phyloP scores from a whole-genome alignment of 371 early-diverging fungal genomes.

The Zychaea mexicana region DNA sequence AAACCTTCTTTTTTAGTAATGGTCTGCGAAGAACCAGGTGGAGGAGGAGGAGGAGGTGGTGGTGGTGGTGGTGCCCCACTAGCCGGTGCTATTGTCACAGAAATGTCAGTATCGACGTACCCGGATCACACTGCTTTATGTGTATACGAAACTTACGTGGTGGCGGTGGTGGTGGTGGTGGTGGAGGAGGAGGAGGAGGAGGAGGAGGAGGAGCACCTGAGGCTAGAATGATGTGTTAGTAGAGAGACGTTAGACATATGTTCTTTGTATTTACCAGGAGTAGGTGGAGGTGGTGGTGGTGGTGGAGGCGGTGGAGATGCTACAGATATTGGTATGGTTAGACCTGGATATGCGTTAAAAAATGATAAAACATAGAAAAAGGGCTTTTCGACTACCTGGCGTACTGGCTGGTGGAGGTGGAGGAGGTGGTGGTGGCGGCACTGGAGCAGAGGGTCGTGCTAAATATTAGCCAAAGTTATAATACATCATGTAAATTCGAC shows the following conservation, averaged over 20 bases:
- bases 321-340: neutral
- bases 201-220: constrained; percentile 6
- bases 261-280: neutral
- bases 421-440: neutral
- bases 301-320: constrained; percentile 9
- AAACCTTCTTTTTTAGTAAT: neutral
- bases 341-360: too few relatives aligned
- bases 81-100: neutral
- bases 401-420: constrained; percentile 13
- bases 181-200: constrained; percentile 10
- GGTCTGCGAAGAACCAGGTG: neutral
- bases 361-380: neutral
- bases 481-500: too few relatives aligned
- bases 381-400: neutral
- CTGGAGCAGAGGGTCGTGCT: constrained; percentile 7
- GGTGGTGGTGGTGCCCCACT: neutral
- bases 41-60: constrained; percentile 2
- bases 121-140: neutral
- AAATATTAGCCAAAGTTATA: neutral
- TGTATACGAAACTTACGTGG: neutral
- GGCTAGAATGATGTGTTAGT: neutral
- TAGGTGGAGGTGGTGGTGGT: neutral
- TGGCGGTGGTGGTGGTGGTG: constrained; percentile 7
- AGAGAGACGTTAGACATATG: too few relatives aligned
- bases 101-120: neutral